These are phyloP conservation scores for Aspergillus egyptiacus DNA, from an alignment of 495 filamentous ascomycete species.

Conservation along the genomic window DNA sequence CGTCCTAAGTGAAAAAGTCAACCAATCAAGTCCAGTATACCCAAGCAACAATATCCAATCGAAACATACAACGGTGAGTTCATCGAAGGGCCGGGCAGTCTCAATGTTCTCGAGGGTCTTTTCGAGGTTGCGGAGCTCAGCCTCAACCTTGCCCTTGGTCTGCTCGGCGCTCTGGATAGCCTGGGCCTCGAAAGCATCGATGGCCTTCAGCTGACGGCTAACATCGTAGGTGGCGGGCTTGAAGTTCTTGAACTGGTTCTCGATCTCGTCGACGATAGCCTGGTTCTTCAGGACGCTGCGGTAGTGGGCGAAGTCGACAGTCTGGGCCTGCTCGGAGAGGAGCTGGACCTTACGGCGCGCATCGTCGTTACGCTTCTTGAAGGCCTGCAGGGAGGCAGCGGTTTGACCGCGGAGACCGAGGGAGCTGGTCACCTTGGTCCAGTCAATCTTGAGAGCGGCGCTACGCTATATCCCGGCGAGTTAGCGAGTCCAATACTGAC, in stretches of 20 bases:
- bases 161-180: conserved; percentile 93
- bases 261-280: conserved; percentile 89
- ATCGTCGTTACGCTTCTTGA: conserved; percentile 99
- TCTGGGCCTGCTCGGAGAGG: conserved; percentile 71
- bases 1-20: conserved; percentile 57
- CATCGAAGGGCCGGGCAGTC: conserved; percentile 89
- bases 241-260: conserved; percentile 85
- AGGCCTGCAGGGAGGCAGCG: conserved; percentile 77
- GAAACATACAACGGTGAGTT: conserved; percentile 89
- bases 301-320: conserved; percentile 91
- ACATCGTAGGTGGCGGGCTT: conserved; percentile 90
- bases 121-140: conserved; percentile 84
- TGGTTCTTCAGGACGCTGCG: conserved; percentile 88
- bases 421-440: conserved; percentile 81
- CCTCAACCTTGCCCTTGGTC: conserved; percentile 91
- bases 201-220: conserved; percentile 85
- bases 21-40: conserved; percentile 11
- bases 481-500: conserved; percentile 24
- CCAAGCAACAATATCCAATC: neutral
- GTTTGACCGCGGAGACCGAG: conserved; percentile 96
- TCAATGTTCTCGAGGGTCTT: conserved; percentile 96
- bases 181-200: conserved; percentile 95
- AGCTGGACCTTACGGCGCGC: conserved; percentile 83
- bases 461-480: conserved; percentile 62
- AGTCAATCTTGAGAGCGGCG: conserved; percentile 99